Evolutionary conservation across 495 filamentous ascomycete species (phyloP), one percentile per base, ranked within the genome.

Genomic region (Xylona heveae): DNA sequence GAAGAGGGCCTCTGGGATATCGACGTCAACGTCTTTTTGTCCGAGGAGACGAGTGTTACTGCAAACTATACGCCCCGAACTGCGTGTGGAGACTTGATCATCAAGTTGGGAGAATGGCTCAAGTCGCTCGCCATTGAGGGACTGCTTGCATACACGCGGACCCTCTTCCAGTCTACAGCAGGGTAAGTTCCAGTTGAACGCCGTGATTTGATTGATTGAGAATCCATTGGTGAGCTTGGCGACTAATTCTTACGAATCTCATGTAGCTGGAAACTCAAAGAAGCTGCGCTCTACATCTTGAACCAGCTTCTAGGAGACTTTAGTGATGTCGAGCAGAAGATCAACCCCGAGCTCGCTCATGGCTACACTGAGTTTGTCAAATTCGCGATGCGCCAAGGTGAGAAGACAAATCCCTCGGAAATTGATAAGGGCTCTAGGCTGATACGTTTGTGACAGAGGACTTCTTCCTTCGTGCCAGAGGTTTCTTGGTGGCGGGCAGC

Each of bases 1-100:
- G 90, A 95, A 45, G 79, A 90, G 50, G 79, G 76, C 5, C 55
- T 97, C 18, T 97, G 88, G 88, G 81, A 95, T 35, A 74, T 94
- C 36, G 88, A 97, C 51, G 71, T 91, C 33, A 95, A 90, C 29
- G 63, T 95, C 1, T 97, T 90, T 52, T 62, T 97, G 18, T 82
- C 82, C 0, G 88, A 97, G 45, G 88, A 97, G 51, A 85, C 79
- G 2, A 80, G 81, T 8, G 74, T 94, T 30, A 92, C 82, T n/a
- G 76, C 84, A 16, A 94, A 95, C 46, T 97, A 93, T 49, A 91
- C 85, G 2, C 78, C 88, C 18, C 66, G 88, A 30, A 90, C 78
- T 8, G 85, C 85, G 30, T 83, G 79, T 43, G 82, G 82, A 18
- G 85, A 92, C 46, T 58, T 95, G 17, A 62, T 88, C 6, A 76